Evolutionary conservation across 768 basidiomycete species (phyloP).

Genomic region (Hygrocybe punicea): DNA sequence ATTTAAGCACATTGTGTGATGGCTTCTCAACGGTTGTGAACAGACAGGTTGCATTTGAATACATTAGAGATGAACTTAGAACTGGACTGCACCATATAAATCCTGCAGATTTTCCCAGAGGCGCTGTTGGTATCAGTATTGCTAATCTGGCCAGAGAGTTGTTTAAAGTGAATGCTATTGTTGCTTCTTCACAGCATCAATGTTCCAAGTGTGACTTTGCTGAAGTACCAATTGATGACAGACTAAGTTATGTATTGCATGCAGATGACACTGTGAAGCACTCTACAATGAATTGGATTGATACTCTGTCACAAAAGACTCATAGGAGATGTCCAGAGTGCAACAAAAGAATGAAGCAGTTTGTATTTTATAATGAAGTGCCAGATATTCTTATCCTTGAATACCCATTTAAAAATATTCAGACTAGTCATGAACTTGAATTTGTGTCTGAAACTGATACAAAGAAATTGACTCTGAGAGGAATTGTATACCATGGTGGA

Average conservation of each 20-base stretch:
- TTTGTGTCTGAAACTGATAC: background rate
- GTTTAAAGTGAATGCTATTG: background rate
- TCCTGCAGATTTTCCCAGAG: conserved; percentile 1
- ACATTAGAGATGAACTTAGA: conserved; percentile 1
- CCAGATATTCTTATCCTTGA: conserved; percentile 1
- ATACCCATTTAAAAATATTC: background rate
- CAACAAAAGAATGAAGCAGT: background rate
- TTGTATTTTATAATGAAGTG: background rate
- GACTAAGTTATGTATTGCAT: background rate
- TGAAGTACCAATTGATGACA: background rate
- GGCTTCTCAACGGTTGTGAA: background rate
- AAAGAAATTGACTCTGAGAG: conserved; percentile 2
- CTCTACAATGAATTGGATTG: background rate
- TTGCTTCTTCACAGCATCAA: background rate
- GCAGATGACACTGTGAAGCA: background rate
- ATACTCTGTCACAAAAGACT: background rate
- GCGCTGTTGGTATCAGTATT: background rate
- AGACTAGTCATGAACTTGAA: background rate
- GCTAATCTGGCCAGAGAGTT: background rate
- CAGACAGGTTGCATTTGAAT: background rate
- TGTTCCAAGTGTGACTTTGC: background rate
- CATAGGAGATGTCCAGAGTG: background rate
- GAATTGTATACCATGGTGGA: conserved; percentile 4
- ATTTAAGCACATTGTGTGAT: background rate
- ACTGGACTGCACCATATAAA: background rate